A percentile compares a stretch with the other conserved stretches of the same genome.
Conservation (phyloP, 31 red algal genomes). For the Asparagopsis taxiformis region DNA sequence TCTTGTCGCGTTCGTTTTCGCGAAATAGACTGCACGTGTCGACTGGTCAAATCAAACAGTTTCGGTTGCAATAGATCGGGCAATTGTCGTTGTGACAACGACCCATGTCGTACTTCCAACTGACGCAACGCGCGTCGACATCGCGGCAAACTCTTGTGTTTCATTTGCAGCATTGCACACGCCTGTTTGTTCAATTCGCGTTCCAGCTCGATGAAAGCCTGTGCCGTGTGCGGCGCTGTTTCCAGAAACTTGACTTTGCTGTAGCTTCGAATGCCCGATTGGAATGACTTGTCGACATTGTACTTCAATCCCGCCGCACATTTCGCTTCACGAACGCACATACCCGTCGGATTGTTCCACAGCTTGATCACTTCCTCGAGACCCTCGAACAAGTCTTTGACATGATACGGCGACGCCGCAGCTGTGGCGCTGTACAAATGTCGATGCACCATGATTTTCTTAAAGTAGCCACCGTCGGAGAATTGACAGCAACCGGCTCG, state of each 20-base stretch:
- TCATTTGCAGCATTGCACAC: constrained; percentile 9
- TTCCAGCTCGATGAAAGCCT: constrained; percentile 17
- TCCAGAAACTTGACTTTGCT: constrained; percentile 31
- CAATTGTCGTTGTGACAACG: neutral
- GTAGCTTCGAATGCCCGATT: constrained; percentile 49
- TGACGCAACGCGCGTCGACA: constrained; percentile 26
- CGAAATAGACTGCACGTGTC: neutral
- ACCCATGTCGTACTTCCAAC: constrained; percentile 10
- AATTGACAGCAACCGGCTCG: constrained; percentile 35
- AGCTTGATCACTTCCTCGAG: constrained; percentile 59
- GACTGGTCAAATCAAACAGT: neutral
- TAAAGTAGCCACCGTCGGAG: constrained; percentile 60
- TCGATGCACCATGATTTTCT: constrained; percentile 53
- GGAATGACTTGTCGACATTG: constrained; percentile 52
- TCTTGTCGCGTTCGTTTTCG: constrained; percentile 35
- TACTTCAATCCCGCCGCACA: constrained; percentile 50
- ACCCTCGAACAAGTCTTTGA: constrained; percentile 48
- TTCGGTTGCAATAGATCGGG: neutral
- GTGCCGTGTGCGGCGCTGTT: constrained; percentile 13
- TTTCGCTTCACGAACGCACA: constrained; percentile 60
- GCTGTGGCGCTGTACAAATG: constrained; percentile 41
- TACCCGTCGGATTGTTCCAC: constrained; percentile 52
- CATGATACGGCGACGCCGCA: constrained; percentile 25
- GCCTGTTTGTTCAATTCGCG: constrained; percentile 16
- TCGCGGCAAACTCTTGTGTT: constrained; percentile 10